Conservation (phyloP, 352 stramenopile genomes). For the Globisporangium irregulare region DNA sequence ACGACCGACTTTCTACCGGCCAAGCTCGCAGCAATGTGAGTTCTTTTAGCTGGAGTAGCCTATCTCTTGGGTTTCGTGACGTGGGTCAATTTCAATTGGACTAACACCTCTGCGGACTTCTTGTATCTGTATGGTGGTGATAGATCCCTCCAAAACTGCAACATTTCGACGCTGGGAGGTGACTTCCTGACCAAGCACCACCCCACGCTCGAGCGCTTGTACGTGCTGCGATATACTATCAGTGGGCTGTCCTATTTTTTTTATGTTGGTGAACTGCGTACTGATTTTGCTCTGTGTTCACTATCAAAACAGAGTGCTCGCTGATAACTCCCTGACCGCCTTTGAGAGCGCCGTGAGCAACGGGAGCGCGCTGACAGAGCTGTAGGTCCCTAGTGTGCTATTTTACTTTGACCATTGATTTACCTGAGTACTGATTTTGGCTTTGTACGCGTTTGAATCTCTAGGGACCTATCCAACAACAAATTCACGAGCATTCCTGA, state of each 20-base stretch:
- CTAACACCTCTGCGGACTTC: not conserved
- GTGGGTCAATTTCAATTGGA: not conserved
- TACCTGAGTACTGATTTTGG: not conserved
- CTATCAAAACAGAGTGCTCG: not conserved
- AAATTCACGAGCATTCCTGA: conserved; percentile 1
- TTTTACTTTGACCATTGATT: not conserved
- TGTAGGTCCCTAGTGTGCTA: not conserved
- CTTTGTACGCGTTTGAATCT: not conserved
- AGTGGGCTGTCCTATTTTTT: not conserved
- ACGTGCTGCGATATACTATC: not conserved
- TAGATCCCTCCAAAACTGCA: conserved; percentile 5
- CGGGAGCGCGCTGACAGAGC: not conserved
- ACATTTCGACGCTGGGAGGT: not conserved
- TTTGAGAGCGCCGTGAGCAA: not conserved
- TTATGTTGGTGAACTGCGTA: not conserved
- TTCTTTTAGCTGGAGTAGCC: not conserved
- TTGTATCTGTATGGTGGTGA: not conserved
- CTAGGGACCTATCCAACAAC: conserved; percentile 5
- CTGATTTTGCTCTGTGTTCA: not conserved
- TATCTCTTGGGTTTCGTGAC: not conserved
- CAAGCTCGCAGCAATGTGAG: conserved; percentile 4
- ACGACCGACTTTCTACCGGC: not conserved
- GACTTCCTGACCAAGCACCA: conserved; percentile 4
- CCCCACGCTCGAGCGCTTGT: not conserved
- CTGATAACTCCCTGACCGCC: not conserved